A percentile compares a stretch with the other conserved stretches of the same genome.
Evolutionary conservation across 139 green algal species (phyloP).

Genomic region (Edaphochlamys debaryana): DNA sequence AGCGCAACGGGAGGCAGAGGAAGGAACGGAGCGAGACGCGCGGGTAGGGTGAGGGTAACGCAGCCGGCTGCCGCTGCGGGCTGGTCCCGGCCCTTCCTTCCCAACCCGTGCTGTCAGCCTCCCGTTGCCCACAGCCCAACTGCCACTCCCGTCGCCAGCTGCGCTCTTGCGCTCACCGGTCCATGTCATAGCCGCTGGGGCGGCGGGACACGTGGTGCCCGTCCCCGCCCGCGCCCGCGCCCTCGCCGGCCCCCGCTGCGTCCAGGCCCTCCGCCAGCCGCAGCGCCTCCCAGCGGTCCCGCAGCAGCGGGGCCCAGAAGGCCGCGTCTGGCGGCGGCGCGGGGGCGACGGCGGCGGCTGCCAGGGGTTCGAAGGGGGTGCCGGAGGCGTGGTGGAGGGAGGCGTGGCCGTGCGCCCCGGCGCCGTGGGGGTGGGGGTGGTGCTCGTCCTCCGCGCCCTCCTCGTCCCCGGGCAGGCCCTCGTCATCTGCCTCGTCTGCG

Average conservation of each 20-base stretch:
- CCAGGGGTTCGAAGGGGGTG: neutral
- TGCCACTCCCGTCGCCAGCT: too few species aligned
- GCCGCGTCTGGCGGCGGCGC: slow-evolving; percentile 27
- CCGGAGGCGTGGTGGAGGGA: neutral
- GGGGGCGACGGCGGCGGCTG: neutral
- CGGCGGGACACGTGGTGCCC: neutral
- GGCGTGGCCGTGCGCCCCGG: neutral
- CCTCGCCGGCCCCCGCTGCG: slow-evolving; percentile 1
- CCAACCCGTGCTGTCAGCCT: too few species aligned
- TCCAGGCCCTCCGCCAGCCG: slow-evolving; percentile 60
- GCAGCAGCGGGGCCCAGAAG: slow-evolving; percentile 75
- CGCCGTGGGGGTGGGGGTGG: neutral
- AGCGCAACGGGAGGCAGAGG: neutral
- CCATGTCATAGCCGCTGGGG: neutral
- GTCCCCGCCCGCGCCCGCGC: too few species aligned
- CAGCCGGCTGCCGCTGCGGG: too few species aligned
- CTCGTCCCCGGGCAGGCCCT: slow-evolving; percentile 3
- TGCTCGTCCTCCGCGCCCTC: neutral
- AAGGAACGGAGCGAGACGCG: too few species aligned
- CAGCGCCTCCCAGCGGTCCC: slow-evolving; percentile 62
- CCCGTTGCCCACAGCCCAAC: too few species aligned
- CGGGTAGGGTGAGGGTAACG: too few species aligned
- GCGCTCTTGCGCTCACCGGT: too few species aligned
- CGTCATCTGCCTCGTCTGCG: slow-evolving; percentile 55
- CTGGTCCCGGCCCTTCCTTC: too few species aligned